Evolutionary conservation across 1,139 yeast genomes (phyloP).

Genomic region (Meyerozyma guilliermondii): DNA sequence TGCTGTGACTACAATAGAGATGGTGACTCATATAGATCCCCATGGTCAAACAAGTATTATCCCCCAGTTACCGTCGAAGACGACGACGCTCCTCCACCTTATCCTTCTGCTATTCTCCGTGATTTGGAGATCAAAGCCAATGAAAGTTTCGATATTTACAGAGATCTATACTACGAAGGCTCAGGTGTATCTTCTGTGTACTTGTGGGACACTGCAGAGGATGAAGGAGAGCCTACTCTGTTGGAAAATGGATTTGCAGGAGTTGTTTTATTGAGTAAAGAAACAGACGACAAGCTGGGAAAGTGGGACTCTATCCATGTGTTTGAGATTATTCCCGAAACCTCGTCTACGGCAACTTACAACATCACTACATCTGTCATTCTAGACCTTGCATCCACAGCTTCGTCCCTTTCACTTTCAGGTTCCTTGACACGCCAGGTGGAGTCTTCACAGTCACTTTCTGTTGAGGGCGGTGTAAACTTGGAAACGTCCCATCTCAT

Average conservation of each 20-base stretch:
- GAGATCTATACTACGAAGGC: conserved; percentile 93
- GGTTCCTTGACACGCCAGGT: conserved; percentile 85
- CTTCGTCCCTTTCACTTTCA: conserved; percentile 49
- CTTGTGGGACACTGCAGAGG: conserved; percentile 75
- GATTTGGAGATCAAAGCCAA: conserved; percentile 77
- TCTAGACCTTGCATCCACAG: conserved; percentile 47
- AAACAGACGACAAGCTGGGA: conserved; percentile 49
- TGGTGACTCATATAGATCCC: conserved; percentile 88
- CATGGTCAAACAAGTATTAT: conserved; percentile 80
- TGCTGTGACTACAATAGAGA: conserved; percentile 95
- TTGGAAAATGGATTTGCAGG: conserved; percentile 70
- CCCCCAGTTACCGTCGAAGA: conserved; percentile 50
- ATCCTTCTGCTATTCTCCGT: conserved; percentile 64
- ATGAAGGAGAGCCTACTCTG: conserved; percentile 34
- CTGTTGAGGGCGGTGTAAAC: conserved; percentile 30
- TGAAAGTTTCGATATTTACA: conserved; percentile 86
- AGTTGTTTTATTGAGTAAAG: conserved; percentile 79
- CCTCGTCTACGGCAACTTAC: conserved; percentile 50
- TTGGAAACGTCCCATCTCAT: conserved; percentile 67
- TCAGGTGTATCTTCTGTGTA: conserved; percentile 84
- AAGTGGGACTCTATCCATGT: conserved; percentile 94
- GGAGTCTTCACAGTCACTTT: conserved; percentile 44
- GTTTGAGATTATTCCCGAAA: conserved; percentile 61
- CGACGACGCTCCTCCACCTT: conserved; percentile 61
- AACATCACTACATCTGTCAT: conserved; percentile 86